Evolutionary conservation across 2,329 filamentous ascomycete genomes (phyloP).

Genomic region (Niveomyces coronatus): DNA sequence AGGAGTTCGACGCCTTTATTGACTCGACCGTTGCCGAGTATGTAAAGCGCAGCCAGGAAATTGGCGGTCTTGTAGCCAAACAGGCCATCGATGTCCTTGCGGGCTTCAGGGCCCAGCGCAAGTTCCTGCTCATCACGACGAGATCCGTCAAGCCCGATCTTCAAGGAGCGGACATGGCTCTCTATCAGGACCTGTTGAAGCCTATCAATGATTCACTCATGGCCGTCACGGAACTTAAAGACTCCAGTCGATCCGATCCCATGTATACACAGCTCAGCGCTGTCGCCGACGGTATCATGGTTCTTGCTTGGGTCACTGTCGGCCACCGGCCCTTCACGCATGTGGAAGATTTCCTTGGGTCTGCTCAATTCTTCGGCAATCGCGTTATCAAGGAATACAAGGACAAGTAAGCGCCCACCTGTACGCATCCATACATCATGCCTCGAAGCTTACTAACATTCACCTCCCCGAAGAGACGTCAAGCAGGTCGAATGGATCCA

Average conservation of each 20-base stretch:
- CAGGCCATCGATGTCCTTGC: conserved; percentile 52
- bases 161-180: conserved; percentile 44
- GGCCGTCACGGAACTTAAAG: conserved; percentile 69
- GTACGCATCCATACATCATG: no score
- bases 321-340: conserved; percentile 76
- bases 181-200: conserved; percentile 69
- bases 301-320: conserved; percentile 82
- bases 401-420: conserved; percentile 38
- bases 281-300: conserved; percentile 81
- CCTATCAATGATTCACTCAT: conserved; percentile 78
- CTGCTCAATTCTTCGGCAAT: conserved; percentile 91
- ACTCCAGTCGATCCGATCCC: conserved; percentile 65
- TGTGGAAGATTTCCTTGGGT: conserved; percentile 70
- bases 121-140: conserved; percentile 77
- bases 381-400: conserved; percentile 86
- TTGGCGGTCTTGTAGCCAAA: conserved; percentile 69
- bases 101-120: conserved; percentile 75
- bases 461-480: conserved; percentile 52
- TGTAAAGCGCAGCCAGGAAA: conserved; percentile 62
- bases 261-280: conserved; percentile 76
- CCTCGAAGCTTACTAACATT: background rate
- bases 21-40: conserved; percentile 65
- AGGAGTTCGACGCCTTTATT: conserved; percentile 79
- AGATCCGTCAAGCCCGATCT: conserved; percentile 88
- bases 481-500: conserved; percentile 83